Evolutionary conservation across 257 asterid species (phyloP), one percentile per base, ranked within the genome.

Genomic region (Anisodus tanguticus): DNA sequence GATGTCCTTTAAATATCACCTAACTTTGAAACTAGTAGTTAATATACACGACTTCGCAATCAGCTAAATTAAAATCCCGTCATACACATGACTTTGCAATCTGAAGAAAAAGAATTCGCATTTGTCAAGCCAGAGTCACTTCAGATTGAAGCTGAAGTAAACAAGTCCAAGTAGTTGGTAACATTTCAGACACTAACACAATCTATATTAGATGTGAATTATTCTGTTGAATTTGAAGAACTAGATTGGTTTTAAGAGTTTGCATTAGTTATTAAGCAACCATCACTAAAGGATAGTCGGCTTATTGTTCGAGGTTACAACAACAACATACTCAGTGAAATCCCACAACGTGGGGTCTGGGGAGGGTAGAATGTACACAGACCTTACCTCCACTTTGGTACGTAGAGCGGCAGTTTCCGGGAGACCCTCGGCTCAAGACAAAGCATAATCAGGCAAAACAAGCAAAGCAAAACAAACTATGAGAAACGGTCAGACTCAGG

Each of bases 81-180:
- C 77, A 39, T 69, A 69, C 26, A 39, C 31, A 68, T 15, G 15
- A 41, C 78, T 69, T 39, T 41, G 35, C 54, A 69, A 69, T 41
- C 78, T 39, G 15, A 69, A 69, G 54, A 54, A 69, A 16, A 16
- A 69, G 78, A 41, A 41, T 41, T 16, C 4, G 13, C 51, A 37
- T 7, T 39, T 8, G 2, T 2, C 31, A 69, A 69, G 78, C 78
- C 49, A 41, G 54, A 4, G 78, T 69, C 31, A 16, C 54, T 16
- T 69, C 78, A 69, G 54, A 45, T 69, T 41, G 54, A 69, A 69
- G 78, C 22, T 16, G 78, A 69, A 69, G 78, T 68, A 68, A 0
- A 35, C 22, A 68, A 68, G 22, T 68, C 15, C 76, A 68, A 37
- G 51, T 39, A 41, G 78, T 39, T 16, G 54, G 35, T 69, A 39